Conservation (phyloP, 495 filamentous ascomycete species). For the Parathielavia appendiculata region DNA sequence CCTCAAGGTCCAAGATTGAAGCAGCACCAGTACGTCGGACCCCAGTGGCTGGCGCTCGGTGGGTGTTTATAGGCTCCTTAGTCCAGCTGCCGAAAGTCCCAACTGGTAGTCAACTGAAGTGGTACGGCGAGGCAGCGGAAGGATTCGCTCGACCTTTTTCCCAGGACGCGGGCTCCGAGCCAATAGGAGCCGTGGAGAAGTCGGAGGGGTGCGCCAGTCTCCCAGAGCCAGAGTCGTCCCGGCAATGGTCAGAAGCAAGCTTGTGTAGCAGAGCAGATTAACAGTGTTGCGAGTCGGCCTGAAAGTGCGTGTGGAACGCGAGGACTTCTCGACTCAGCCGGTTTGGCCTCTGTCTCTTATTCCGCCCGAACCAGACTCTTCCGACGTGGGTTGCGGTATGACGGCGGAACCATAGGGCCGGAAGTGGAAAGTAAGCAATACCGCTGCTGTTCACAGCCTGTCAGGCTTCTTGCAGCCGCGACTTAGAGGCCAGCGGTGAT, state of each 20-base stretch:
- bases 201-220: slow-evolving; percentile 4
- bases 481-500: neutral
- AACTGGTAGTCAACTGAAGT: neutral
- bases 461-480: slow-evolving; percentile 11
- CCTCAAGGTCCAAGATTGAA: neutral
- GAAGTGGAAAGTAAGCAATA: neutral
- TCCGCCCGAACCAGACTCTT: slow-evolving; percentile 1
- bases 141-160: slow-evolving; percentile 14
- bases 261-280: slow-evolving; percentile 7
- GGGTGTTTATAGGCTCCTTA: slow-evolving; percentile 5
- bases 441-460: neutral
- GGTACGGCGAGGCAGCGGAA: slow-evolving; percentile 3
- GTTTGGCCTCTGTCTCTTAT: neutral
- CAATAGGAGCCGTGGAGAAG: slow-evolving; percentile 10
- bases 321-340: neutral
- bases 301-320: slow-evolving; percentile 4
- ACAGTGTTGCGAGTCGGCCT: slow-evolving; percentile 7
- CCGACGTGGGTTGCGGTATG: slow-evolving; percentile 7
- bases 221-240: slow-evolving; percentile 2
- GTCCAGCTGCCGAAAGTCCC: neutral
- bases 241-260: slow-evolving; percentile 9
- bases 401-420: slow-evolving; percentile 2
- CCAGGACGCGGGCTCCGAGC: slow-evolving; percentile 4
- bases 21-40: neutral
- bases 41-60: neutral